phyloP scores from a whole-genome alignment of 2,329 filamentous ascomycete species.

The Diplocarpon rosae region DNA sequence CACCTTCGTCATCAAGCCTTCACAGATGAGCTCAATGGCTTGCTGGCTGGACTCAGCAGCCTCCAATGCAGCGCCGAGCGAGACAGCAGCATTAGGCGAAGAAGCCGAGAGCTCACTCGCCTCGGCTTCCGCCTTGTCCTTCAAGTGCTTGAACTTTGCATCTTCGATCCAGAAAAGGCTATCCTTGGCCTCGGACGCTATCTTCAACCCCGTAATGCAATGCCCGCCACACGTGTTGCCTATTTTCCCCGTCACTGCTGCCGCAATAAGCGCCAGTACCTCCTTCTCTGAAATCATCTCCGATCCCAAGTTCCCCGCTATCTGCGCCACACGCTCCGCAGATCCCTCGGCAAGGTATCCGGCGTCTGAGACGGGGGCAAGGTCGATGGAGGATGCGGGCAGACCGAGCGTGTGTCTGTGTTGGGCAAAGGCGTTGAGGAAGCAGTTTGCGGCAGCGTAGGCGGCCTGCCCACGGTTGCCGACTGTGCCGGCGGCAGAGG shows the following conservation, averaged over 20 bases:
- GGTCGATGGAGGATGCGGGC: slow-evolving; percentile 15
- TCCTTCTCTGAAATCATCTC: slow-evolving; percentile 15
- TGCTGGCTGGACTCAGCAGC: slow-evolving; percentile 11
- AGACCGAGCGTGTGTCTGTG: slow-evolving; percentile 15
- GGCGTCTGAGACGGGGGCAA: slow-evolving; percentile 16
- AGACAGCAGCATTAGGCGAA: not conserved
- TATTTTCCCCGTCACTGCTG: slow-evolving; percentile 20
- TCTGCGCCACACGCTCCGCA: slow-evolving; percentile 5
- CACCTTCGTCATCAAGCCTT: slow-evolving; percentile 32
- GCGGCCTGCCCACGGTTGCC: slow-evolving; percentile 25
- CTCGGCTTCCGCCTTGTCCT: slow-evolving; percentile 1
- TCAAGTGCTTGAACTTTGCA: slow-evolving; percentile 13
- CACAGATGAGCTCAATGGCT: slow-evolving; percentile 29
- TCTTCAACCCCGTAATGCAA: slow-evolving; percentile 17
- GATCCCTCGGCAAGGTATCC: slow-evolving; percentile 20
- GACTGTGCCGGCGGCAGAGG: slow-evolving; percentile 14
- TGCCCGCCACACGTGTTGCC: slow-evolving; percentile 13
- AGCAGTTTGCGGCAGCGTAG: slow-evolving; percentile 28
- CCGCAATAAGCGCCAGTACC: slow-evolving; percentile 20
- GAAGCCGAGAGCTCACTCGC: not conserved
- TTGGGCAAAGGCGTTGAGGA: slow-evolving; percentile 19
- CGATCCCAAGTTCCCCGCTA: slow-evolving; percentile 10
- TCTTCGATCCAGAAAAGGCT: slow-evolving; percentile 25
- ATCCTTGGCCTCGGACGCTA: slow-evolving; percentile 4
- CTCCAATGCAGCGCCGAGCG: slow-evolving; percentile 10